Conservation (phyloP, 164 flowering plant species). For the grape (Vitis vinifera) region DNA sequence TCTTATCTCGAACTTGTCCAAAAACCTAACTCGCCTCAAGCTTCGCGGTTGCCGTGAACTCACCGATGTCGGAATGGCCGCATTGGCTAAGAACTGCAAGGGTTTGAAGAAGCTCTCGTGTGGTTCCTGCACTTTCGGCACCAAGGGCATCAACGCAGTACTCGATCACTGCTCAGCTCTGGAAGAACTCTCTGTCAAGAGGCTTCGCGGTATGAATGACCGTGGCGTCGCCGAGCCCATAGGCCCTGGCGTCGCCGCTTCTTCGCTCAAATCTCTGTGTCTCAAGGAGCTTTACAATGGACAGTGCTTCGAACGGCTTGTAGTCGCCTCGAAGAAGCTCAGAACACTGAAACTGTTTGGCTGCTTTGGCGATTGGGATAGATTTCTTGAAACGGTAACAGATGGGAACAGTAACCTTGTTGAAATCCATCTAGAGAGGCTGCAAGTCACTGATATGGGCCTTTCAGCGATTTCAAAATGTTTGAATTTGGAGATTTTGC, state of each 20-base stretch:
- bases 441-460: constrained; percentile 84
- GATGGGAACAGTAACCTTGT: constrained; percentile 36
- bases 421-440: constrained; percentile 86
- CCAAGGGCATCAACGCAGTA: constrained; percentile 73
- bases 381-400: constrained; percentile 45
- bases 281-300: constrained; percentile 84
- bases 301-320: constrained; percentile 72
- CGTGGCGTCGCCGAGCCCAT: constrained; percentile 44
- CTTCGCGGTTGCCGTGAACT: constrained; percentile 84
- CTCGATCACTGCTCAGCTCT: constrained; percentile 57
- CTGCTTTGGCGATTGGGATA: constrained; percentile 93
- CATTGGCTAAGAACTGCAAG: constrained; percentile 57
- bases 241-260: constrained; percentile 54
- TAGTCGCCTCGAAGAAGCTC: constrained; percentile 61
- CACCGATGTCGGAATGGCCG: constrained; percentile 64
- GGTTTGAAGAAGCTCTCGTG: constrained; percentile 71
- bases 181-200: constrained; percentile 85
- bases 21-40: constrained; percentile 69
- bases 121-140: constrained; percentile 81
- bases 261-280: constrained; percentile 53
- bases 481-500: constrained; percentile 62
- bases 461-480: constrained; percentile 65
- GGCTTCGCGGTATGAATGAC: constrained; percentile 63
- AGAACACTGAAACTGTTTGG: constrained; percentile 61
- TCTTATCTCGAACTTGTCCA: constrained; percentile 62